Base-by-base conservation (phyloP, 2,329 filamentous ascomycete species). In the Ilyonectria destructans region DNA sequence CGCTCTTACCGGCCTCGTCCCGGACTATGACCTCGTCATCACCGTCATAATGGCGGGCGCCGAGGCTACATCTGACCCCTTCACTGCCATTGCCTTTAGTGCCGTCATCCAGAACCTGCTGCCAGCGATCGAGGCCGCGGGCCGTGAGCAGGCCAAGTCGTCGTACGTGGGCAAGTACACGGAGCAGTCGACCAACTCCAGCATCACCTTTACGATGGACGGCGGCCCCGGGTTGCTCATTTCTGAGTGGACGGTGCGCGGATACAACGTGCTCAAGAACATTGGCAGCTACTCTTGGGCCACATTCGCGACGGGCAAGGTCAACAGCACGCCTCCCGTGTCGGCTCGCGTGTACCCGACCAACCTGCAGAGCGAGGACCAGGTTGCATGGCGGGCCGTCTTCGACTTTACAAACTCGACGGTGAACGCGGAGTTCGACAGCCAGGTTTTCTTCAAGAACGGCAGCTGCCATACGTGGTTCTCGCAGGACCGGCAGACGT, bases 21-120 rank as follows among this genome's bases (percentile, higher is more conserved):
- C 85, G 0, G 84, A 87, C 69, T 86, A 86, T 69, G 82, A 82
- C 54, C 68, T 86, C 7, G 82, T 81, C 33, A 74, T 85, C 59
- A 79, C 80, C 6, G 71, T 86, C 12, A 71, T 87, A 56, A 77
- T 77, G 0, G 81, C 79, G 1, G 80, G 80, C 0, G 54, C 61
- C 1, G 80, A 81, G 67, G 79, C 76, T 0, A 51, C 69, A 2
- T 31, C 57, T 0, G 48, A 23, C 23, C 23, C 23, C 23, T 23
- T 23, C 23, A 3, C 74, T 0, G 31, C 62, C 3, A 67, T 58
- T 1, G 67, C 79, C 2, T 75, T 81, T 59, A 77, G 69, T 56
- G 71, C 77, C 15, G 64, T 84, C 1, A 59, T 84, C 10, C 69
- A 78, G 40, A 66, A 67, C 0, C 69, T 87, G 0, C 62, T 86